These are phyloP conservation scores for Leishmania mexicana DNA, from an alignment of 208 protist species.

Conservation along the genomic window DNA sequence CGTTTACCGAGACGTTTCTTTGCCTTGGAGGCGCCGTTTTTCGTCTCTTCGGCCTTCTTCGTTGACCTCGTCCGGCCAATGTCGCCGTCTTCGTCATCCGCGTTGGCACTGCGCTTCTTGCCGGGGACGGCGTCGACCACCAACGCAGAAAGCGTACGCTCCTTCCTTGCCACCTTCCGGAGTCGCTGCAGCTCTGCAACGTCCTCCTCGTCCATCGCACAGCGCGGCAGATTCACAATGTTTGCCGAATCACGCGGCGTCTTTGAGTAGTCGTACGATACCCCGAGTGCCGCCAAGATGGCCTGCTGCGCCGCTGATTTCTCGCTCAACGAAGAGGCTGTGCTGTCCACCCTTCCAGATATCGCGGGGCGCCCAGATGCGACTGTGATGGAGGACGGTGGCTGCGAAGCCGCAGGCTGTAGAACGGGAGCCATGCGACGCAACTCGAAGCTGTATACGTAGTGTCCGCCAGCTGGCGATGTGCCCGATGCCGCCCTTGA, in stretches of 20 bases:
- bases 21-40: slow-evolving; percentile 8
- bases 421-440: slow-evolving; percentile 84
- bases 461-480: slow-evolving; percentile 3
- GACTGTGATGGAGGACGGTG: neutral
- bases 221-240: slow-evolving; percentile 22
- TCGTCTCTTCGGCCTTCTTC: neutral
- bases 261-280: slow-evolving; percentile 59
- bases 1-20: slow-evolving; percentile 36
- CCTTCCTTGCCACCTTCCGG: slow-evolving; percentile 51
- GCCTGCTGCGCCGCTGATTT: slow-evolving; percentile 22
- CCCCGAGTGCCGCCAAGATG: slow-evolving; percentile 41
- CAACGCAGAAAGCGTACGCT: slow-evolving; percentile 26
- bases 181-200: slow-evolving; percentile 37
- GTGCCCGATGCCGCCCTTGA: neutral
- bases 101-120: neutral
- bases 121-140: neutral
- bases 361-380: neutral
- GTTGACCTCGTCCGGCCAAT: too few relatives aligned
- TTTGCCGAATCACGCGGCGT: slow-evolving; percentile 15
- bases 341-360: neutral
- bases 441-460: slow-evolving; percentile 90
- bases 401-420: neutral
- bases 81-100: neutral
- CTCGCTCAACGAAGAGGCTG: neutral
- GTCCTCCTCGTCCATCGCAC: slow-evolving; percentile 46